phyloP scores from a whole-genome alignment of 768 basidiomycete genomes.

The Amanita exitialis region DNA sequence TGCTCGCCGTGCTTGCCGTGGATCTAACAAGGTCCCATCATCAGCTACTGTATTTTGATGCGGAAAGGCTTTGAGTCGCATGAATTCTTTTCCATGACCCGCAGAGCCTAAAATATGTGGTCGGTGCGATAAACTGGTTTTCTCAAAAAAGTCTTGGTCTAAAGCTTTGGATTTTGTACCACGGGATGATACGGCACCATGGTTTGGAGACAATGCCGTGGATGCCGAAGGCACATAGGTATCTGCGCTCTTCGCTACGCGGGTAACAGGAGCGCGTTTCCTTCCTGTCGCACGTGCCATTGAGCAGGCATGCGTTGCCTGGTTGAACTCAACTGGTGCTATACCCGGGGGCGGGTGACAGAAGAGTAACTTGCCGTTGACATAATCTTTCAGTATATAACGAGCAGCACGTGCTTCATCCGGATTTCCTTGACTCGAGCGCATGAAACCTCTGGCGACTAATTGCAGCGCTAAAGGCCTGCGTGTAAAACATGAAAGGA shows the following conservation, averaged over 20 bases:
- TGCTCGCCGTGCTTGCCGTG: slow-evolving; percentile 30
- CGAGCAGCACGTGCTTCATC: slow-evolving; percentile 93
- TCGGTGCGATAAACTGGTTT: slow-evolving; percentile 39
- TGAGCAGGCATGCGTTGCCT: slow-evolving; percentile 46
- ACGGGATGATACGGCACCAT: slow-evolving; percentile 12
- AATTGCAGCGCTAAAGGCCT: slow-evolving; percentile 8
- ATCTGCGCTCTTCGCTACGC: slow-evolving; percentile 76
- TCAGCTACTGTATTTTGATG: slow-evolving; percentile 77
- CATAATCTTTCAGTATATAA: slow-evolving; percentile 92
- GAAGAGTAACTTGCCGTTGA: slow-evolving; percentile 86
- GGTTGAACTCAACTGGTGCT: slow-evolving; percentile 65
- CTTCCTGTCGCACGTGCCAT: slow-evolving; percentile 56
- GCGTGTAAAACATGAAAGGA: not conserved
- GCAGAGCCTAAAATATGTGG: slow-evolving; percentile 56
- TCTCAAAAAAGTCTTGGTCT: slow-evolving; percentile 78
- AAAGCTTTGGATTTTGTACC: slow-evolving; percentile 57
- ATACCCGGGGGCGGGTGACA: slow-evolving; percentile 82
- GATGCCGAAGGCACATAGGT: slow-evolving; percentile 55
- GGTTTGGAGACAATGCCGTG: slow-evolving; percentile 17
- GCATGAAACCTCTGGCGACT: slow-evolving; percentile 92
- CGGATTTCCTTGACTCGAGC: slow-evolving; percentile 93
- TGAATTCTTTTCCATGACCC: slow-evolving; percentile 47
- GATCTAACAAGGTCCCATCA: slow-evolving; percentile 59
- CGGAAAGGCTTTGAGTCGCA: slow-evolving; percentile 60
- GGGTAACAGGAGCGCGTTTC: slow-evolving; percentile 82